Percentiles rank a stretch among this genome's conserved stretches.
Evolutionary conservation across 345 rosid genomes (phyloP).

Genomic region (Hypericum androsaemum): DNA sequence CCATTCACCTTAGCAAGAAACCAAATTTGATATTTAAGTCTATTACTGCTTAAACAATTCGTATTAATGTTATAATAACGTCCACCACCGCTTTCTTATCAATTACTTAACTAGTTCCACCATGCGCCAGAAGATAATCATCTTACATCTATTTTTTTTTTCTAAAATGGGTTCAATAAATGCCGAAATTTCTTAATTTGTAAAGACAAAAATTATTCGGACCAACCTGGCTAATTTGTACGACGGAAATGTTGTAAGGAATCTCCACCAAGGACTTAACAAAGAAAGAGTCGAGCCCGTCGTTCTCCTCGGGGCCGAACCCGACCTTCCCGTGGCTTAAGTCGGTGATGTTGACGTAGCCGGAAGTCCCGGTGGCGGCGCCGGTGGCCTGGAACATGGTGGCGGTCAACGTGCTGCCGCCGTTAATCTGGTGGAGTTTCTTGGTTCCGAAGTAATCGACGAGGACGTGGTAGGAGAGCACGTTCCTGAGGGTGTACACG

Average conservation of each 20-base stretch:
- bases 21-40: too few species aligned
- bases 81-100: too few species aligned
- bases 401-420: constrained; percentile 81
- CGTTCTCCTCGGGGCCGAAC: constrained; percentile 52
- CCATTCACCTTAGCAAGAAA: too few species aligned
- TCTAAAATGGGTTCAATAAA: too few species aligned
- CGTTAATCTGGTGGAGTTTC: constrained; percentile 87
- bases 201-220: too few species aligned
- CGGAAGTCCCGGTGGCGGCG: constrained; percentile 63
- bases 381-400: constrained; percentile 94
- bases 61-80: too few species aligned
- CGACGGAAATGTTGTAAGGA: constrained; percentile 79
- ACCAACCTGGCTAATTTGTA: constrained; percentile 6
- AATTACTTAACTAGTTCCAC: too few species aligned
- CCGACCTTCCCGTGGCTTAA: constrained; percentile 81
- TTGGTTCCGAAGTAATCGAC: constrained; percentile 85
- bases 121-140: too few species aligned
- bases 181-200: too few species aligned
- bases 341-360: constrained; percentile 87
- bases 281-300: constrained; percentile 41
- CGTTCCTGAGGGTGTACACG: constrained; percentile 62
- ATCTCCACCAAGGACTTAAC: constrained; percentile 72
- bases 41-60: too few species aligned
- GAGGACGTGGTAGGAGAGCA: constrained; percentile 84
- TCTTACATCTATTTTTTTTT: too few species aligned